Evolutionary conservation across 2,329 filamentous ascomycete species (phyloP).

Genomic region (Myriosclerotinia scirpicola): DNA sequence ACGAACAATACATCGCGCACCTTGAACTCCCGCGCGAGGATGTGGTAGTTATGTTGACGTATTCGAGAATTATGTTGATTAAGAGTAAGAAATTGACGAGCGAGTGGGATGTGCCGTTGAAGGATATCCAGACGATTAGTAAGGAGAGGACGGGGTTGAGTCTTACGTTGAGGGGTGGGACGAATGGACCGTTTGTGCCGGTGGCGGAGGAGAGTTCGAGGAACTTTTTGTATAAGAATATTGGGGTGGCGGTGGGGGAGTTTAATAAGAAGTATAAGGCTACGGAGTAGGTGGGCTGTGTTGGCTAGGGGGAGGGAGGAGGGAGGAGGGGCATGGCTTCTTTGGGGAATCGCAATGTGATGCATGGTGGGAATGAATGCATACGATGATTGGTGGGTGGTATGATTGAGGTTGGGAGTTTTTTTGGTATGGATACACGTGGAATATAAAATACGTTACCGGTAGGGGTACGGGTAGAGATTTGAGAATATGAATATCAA

Average conservation of each 20-base stretch:
- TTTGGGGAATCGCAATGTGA: slow-evolving; percentile 35
- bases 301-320: slow-evolving; percentile 37
- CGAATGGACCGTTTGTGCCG: slow-evolving; percentile 92
- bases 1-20: slow-evolving; percentile 96
- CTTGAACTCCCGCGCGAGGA: slow-evolving; percentile 87
- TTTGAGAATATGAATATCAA: slow-evolving; percentile 4
- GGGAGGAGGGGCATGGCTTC: slow-evolving; percentile 23
- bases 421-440: slow-evolving; percentile 12
- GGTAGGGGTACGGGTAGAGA: background rate
- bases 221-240: slow-evolving; percentile 63
- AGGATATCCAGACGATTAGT: slow-evolving; percentile 93
- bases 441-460: background rate
- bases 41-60: slow-evolving; percentile 87
- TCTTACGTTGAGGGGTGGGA: slow-evolving; percentile 82
- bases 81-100: slow-evolving; percentile 79
- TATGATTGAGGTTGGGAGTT: slow-evolving; percentile 4
- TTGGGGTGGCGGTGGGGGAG: slow-evolving; percentile 65
- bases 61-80: slow-evolving; percentile 84
- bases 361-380: background rate
- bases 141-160: slow-evolving; percentile 96
- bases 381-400: slow-evolving; percentile 9
- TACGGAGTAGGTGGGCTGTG: slow-evolving; percentile 36
- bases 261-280: slow-evolving; percentile 59
- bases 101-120: slow-evolving; percentile 95
- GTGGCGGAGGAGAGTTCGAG: slow-evolving; percentile 80